Percentiles rank a stretch among this genome's conserved stretches.
Conservation (phyloP, 306 rosid species). For the Acacia crassicarpa region DNA sequence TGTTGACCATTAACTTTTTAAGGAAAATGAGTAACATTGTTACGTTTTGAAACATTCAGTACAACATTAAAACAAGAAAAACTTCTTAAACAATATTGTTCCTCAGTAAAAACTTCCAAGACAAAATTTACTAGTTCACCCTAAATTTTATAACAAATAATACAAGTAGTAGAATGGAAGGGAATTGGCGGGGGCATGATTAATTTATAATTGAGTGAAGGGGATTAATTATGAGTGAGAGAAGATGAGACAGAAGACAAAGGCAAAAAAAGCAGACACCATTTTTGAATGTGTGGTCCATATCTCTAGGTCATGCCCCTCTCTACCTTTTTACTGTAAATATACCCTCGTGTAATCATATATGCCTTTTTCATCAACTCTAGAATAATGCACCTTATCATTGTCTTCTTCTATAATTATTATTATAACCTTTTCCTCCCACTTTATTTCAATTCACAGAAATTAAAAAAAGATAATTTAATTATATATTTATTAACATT, state of each 20-base stretch:
- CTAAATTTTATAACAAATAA: no score
- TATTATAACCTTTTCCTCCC: conserved; percentile 25
- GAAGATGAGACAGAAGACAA: conserved; percentile 28
- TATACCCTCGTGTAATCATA: conserved; percentile 34
- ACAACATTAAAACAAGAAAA: no score
- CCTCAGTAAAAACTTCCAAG: no score
- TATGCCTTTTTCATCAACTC: conserved; percentile 12
- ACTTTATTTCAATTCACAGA: no score
- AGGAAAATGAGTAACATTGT: no score
- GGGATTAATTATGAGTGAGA: conserved; percentile 23
- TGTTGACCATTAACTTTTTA: no score
- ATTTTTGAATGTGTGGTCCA: conserved; percentile 46
- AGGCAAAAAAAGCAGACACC: conserved; percentile 53
- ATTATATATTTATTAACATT: no score
- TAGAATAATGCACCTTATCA: conserved; percentile 19
- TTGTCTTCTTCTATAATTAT: not conserved
- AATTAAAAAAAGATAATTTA: no score
- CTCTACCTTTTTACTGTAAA: conserved; percentile 37
- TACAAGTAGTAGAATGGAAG: not conserved
- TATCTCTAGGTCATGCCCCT: conserved; percentile 39
- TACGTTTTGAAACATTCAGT: no score
- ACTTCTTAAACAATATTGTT: no score
- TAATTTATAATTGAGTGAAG: not conserved
- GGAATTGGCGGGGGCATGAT: not conserved
- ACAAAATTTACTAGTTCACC: no score